These are phyloP conservation scores for Gardenia jasminoides DNA, from an alignment of 257 asterid species.

Conservation along the genomic window DNA sequence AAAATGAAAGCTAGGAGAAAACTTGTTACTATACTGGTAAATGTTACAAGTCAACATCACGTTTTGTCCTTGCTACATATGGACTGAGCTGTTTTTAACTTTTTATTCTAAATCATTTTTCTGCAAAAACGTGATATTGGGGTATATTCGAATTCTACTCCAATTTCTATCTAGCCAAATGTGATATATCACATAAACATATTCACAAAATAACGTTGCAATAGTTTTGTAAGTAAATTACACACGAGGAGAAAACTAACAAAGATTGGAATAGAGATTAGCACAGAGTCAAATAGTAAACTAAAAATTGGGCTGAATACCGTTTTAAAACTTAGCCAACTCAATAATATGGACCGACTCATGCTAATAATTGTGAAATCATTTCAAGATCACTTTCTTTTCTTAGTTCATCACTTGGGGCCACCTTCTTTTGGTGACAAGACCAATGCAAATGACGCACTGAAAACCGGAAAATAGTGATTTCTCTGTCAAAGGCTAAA, in stretches of 20 bases:
- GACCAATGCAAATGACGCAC: slow-evolving; percentile 48
- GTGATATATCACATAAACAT: too few species aligned
- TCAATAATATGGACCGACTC: slow-evolving; percentile 34
- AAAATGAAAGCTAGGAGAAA: neutral
- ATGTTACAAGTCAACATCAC: neutral
- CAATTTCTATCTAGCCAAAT: too few species aligned
- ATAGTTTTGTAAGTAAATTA: too few species aligned
- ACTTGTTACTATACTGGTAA: neutral
- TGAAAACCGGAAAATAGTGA: neutral
- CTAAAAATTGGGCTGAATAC: too few species aligned
- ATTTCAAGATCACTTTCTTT: slow-evolving; percentile 35
- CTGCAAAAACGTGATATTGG: neutral
- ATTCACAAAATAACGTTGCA: too few species aligned
- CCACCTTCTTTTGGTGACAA: slow-evolving; percentile 34
- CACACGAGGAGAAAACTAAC: too few species aligned
- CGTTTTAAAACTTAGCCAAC: slow-evolving; percentile 1
- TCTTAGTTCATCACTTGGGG: slow-evolving; percentile 18
- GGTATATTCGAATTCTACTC: too few species aligned
- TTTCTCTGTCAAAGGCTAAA: slow-evolving; percentile 7
- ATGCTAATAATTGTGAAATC: slow-evolving; percentile 34
- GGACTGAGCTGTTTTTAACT: neutral
- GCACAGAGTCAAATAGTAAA: too few species aligned
- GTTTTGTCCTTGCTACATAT: neutral
- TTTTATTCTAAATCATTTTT: neutral
- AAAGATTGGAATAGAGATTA: too few species aligned